Evolutionary conservation across 164 flowering plant species (phyloP).

Genomic region (Vitis labrusca): DNA sequence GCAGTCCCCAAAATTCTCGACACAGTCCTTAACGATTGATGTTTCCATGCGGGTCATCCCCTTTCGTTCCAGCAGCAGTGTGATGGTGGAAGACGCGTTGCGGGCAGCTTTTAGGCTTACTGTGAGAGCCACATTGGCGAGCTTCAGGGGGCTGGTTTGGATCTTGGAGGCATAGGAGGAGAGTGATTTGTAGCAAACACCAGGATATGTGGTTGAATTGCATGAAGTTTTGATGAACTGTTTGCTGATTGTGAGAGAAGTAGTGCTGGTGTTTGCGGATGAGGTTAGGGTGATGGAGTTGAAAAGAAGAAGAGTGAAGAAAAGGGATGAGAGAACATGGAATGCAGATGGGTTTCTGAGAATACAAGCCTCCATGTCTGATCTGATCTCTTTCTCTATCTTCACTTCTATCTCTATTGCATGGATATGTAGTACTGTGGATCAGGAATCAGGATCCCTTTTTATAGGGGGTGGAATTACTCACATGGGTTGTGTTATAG

Average conservation of each 20-base stretch:
- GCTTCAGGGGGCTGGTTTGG: conserved; percentile 22
- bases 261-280: conserved; percentile 4
- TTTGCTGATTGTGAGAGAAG: conserved; percentile 7
- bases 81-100: conserved; percentile 9
- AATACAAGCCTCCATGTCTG: conserved; percentile 7
- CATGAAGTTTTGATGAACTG: conserved; percentile 27
- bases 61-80: conserved; percentile 7
- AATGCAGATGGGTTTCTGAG: background rate
- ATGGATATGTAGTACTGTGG: no score
- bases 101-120: conserved; percentile 19
- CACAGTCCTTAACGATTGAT: conserved; percentile 22
- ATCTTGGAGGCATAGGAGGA: conserved; percentile 25
- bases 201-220: conserved; percentile 25
- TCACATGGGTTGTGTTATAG: no score
- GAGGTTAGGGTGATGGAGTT: conserved; percentile 5
- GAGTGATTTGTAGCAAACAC: conserved; percentile 27
- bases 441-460: background rate
- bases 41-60: conserved; percentile 16
- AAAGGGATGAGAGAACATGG: background rate
- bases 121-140: conserved; percentile 22
- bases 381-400: conserved; percentile 2
- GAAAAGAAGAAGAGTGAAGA: conserved; percentile 8
- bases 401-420: background rate
- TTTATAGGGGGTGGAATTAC: conserved; percentile 3
- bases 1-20: conserved; percentile 14